Evolutionary conservation across 306 rosid species (phyloP).

Genomic region (Styphnolobium japonicum): DNA sequence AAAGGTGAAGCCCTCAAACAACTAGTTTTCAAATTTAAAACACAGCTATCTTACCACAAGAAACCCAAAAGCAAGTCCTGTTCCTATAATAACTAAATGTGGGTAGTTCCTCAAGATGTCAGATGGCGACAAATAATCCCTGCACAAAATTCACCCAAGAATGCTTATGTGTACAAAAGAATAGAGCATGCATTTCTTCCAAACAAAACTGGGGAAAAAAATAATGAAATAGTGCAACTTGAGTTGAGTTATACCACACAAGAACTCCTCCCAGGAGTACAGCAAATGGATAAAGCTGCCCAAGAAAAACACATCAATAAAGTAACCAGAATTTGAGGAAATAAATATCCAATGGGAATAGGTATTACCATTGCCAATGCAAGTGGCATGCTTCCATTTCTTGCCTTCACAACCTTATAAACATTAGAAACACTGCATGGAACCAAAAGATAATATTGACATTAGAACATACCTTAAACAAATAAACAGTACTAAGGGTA

Average conservation of each 20-base stretch:
- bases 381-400: constrained; percentile 71
- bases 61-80: constrained; percentile 87
- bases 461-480: constrained; percentile 9
- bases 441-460: constrained; percentile 29
- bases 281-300: constrained; percentile 79
- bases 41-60: constrained; percentile 65
- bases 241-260: constrained; percentile 62
- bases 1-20: background rate
- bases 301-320: constrained; percentile 15
- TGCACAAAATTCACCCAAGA: constrained; percentile 27
- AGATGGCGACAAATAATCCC: constrained; percentile 90
- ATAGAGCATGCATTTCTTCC: constrained; percentile 5
- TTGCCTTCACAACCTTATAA: constrained; percentile 74
- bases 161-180: constrained; percentile 9
- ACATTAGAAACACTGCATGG: constrained; percentile 71
- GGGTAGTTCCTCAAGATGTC: constrained; percentile 67
- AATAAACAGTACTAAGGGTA: constrained; percentile 2
- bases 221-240: background rate
- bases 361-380: constrained; percentile 86
- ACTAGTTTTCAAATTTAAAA: constrained; percentile 6
- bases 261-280: constrained; percentile 78
- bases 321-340: constrained; percentile 16
- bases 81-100: constrained; percentile 78
- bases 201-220: background rate
- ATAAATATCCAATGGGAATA: background rate